Base-by-base conservation (phyloP, 192 early-diverging fungal species). In the Backusella australiensis region DNA sequence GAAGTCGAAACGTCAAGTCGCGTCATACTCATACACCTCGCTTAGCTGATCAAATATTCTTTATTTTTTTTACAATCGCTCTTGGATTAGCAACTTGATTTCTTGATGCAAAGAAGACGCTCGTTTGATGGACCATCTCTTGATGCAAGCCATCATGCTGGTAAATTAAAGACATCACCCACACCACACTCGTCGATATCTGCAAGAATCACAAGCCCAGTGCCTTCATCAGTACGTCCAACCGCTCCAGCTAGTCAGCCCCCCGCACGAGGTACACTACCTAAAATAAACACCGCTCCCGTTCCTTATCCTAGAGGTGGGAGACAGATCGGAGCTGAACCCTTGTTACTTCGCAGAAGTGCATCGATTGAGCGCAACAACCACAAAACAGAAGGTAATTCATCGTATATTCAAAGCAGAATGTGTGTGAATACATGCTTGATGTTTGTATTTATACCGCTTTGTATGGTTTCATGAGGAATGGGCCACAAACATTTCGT, bases 271-370 rank as follows among this genome's bases (percentile, higher is more conserved):
- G 56, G 56, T 63, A 63, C 56, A 63, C 56, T 63, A 4, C 56
- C 56, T 63, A 63, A 63, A 63, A 63, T 29, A 63, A 63, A 63
- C 56, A 63, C 56, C 56, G 56, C 56, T 63, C 56, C 56, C 56
- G 56, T 63, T 63, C 56, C 56, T 63, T 63, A 63, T 26, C 56
- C 56, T 29, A 63, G 56, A 63, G 56, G 56, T 63, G 56, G 56
- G 56, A 63, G 56, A 63, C 56, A 63, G 56, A 63, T 63, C 26
- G 56, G 56, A 63, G 56, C 56, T 63, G 56, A 63, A 32, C 56
- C 56, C 12, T 63, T 63, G 4, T 63, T 63, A 29, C 56, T 63
- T 63, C 56, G 56, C 23, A 63, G 56, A 63, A 63, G 56, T 63
- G 56, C 56, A 26, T 63, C 56, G 23, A 63, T 63, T 29, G 56